A percentile compares a stretch with the other conserved stretches of the same genome.
Conservation (phyloP, 306 rosid species). For the Phaseolus lunatus region DNA sequence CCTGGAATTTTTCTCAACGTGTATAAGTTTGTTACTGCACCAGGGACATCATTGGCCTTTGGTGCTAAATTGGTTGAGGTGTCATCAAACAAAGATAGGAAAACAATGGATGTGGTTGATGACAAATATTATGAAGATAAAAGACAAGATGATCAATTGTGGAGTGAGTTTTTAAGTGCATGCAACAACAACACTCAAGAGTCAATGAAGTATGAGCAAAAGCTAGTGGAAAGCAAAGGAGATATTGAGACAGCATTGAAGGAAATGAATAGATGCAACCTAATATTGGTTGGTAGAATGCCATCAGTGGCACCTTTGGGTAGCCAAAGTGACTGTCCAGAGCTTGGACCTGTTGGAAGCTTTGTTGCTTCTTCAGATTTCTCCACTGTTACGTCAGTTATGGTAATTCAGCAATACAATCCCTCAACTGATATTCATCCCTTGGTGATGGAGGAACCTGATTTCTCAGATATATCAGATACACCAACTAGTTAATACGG, state of each 20-base stretch:
- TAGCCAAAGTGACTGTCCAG: constrained; percentile 57
- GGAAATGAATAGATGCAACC: constrained; percentile 51
- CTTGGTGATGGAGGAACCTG: constrained; percentile 56
- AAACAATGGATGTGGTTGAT: background rate
- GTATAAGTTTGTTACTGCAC: constrained; percentile 45
- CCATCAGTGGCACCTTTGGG: constrained; percentile 56
- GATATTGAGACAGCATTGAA: constrained; percentile 51
- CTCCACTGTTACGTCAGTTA: constrained; percentile 58
- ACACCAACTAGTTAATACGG: constrained; percentile 32
- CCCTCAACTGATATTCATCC: constrained; percentile 48
- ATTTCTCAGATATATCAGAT: constrained; percentile 41
- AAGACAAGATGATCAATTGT: constrained; percentile 47
- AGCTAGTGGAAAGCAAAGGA: constrained; percentile 50
- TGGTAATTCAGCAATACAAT: constrained; percentile 69
- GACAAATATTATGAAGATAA: constrained; percentile 29
- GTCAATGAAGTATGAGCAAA: constrained; percentile 56
- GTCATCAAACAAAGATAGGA: constrained; percentile 37
- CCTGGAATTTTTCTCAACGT: constrained; percentile 62
- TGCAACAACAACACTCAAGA: constrained; percentile 34
- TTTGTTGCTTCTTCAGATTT: constrained; percentile 61
- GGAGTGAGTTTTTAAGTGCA: constrained; percentile 47
- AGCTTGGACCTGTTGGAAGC: constrained; percentile 75
- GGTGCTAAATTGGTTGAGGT: constrained; percentile 54
- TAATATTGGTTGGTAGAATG: constrained; percentile 72
- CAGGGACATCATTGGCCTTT: constrained; percentile 52